Evolutionary conservation across 768 basidiomycete species (phyloP).

Genomic region (Amanita polypyramis): DNA sequence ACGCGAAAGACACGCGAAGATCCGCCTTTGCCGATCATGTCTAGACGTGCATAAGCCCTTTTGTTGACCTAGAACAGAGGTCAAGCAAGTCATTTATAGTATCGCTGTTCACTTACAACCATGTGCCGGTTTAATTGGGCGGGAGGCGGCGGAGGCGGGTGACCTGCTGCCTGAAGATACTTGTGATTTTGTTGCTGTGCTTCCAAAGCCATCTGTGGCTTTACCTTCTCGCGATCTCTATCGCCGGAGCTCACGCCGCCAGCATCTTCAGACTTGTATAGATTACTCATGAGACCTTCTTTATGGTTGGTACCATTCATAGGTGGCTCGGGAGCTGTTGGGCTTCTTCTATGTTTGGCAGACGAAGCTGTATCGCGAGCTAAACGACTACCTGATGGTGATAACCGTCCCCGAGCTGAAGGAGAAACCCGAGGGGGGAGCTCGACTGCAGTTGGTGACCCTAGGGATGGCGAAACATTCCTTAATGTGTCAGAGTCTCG

Average conservation of each 20-base stretch:
- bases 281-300: neutral
- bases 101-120: slow-evolving; percentile 20
- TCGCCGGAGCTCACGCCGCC: slow-evolving; percentile 20
- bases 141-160: slow-evolving; percentile 26
- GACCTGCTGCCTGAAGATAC: slow-evolving; percentile 20
- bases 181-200: slow-evolving; percentile 21
- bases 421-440: slow-evolving; percentile 15
- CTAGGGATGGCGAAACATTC: slow-evolving; percentile 24
- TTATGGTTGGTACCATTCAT: slow-evolving; percentile 25
- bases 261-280: slow-evolving; percentile 13
- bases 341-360: slow-evolving; percentile 52
- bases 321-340: slow-evolving; percentile 53
- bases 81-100: neutral
- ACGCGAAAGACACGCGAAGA: slow-evolving; percentile 95
- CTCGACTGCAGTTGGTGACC: slow-evolving; percentile 51
- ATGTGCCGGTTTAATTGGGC: slow-evolving; percentile 31
- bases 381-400: slow-evolving; percentile 14
- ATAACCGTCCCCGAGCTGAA: slow-evolving; percentile 13
- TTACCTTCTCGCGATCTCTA: slow-evolving; percentile 25
- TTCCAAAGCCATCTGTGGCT: slow-evolving; percentile 19
- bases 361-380: slow-evolving; percentile 21
- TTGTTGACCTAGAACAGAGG: slow-evolving; percentile 53
- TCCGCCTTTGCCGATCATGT: slow-evolving; percentile 88
- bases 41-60: slow-evolving; percentile 73
- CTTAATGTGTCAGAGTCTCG: slow-evolving; percentile 73